Evolutionary conservation across 352 stramenopile genomes (phyloP), one percentile per base, ranked within the genome.

Genomic region (Globisporangium okanoganense): DNA sequence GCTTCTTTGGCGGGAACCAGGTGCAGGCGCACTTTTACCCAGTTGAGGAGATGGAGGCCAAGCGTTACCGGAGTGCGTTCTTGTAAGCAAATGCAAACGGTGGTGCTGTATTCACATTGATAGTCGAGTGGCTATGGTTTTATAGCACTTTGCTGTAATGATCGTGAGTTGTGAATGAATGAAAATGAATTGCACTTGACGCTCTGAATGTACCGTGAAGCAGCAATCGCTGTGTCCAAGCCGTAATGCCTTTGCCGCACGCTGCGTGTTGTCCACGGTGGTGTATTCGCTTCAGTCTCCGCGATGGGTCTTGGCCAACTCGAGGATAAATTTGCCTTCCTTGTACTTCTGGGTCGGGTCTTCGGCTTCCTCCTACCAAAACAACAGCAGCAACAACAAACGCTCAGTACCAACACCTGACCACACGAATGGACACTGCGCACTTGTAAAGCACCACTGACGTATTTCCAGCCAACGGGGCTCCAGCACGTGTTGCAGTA

Each of bases 291-390:
- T n/a, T 69, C 22, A 72, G 38, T 72, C 65, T 14, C 57, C 22
- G 55, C 81, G 78, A 50, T 84, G 65, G 47, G 82, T 91, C 73
- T 97, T 92, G 65, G 96, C 95, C 64, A 98, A 93, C 72, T 99
- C 94, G 61, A 99, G 88, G 70, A 99, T 98, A 75, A 94, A 98
- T 65, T 98, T 98, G 61, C 94, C 94, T 74, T 98, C 93, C 71
- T 98, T 98, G 80, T 98, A 98, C 70, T 97, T 97, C 72, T 98
- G 88, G 66, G 73, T 92, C 43, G 82, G 72, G 56, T 98, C 91
- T 61, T 98, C 94, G 38, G 94, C 94, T 66, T 94, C 94, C 65
- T 92, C 83, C 82, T 93, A 65, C 7, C 18, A 59, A 3, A 59
- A 22, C 18, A 52, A 25, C 4, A 61, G 12, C 24, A 38, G n/a